These are phyloP conservation scores for Bryopsis sp. DNA, from an alignment of 139 green algal species.

Conservation along the genomic window DNA sequence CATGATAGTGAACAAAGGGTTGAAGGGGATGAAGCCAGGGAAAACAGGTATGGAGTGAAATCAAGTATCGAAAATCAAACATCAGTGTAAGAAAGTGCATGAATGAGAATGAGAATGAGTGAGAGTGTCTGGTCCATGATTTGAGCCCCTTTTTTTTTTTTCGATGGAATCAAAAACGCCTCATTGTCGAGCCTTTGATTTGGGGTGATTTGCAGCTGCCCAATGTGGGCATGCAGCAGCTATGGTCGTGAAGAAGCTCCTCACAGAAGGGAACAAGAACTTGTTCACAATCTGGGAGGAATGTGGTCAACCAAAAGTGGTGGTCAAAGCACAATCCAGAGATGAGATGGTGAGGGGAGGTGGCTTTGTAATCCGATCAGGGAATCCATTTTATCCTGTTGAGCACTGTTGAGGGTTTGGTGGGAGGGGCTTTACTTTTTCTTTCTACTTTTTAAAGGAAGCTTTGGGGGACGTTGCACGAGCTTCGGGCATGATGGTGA, in stretches of 20 bases:
- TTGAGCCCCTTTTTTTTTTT: too few relatives aligned
- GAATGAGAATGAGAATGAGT: too few relatives aligned
- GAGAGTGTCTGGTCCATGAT: too few relatives aligned
- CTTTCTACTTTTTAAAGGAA: not conserved
- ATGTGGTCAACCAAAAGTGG: constrained; percentile 14
- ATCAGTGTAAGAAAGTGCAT: not conserved
- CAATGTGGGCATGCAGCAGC: constrained; percentile 19
- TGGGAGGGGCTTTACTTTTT: not conserved
- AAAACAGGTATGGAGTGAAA: constrained; percentile 14
- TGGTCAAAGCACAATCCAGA: not conserved
- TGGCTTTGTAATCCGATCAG: not conserved
- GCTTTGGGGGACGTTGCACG: not conserved
- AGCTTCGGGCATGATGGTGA: constrained; percentile 1
- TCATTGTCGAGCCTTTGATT: too few relatives aligned
- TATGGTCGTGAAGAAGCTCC: constrained; percentile 16
- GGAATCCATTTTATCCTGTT: too few relatives aligned
- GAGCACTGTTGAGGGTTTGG: too few relatives aligned
- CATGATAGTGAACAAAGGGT: constrained; percentile 4
- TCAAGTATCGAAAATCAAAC: not conserved
- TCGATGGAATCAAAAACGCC: too few relatives aligned
- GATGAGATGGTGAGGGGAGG: constrained; percentile 1
- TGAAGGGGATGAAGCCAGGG: constrained; percentile 19
- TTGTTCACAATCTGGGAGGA: constrained; percentile 17
- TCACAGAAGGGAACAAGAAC: not conserved
- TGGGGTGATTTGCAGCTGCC: constrained; percentile 12